phyloP scores from a whole-genome alignment of 2,329 filamentous ascomycete species.

The Calonectria montana region DNA sequence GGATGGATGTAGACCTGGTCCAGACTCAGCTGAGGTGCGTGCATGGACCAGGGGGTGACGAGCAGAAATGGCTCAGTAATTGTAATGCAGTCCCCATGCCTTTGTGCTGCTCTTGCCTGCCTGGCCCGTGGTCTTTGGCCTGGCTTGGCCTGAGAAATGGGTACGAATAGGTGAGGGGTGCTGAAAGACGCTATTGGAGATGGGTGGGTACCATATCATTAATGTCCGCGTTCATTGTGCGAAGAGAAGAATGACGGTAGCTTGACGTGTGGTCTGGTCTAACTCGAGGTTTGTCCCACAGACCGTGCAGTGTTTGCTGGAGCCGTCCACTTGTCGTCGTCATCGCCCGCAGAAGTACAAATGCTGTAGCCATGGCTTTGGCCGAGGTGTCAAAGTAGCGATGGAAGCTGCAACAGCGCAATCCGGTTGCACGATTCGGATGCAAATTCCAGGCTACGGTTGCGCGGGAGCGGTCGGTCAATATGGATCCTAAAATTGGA shows the following conservation, averaged over 20 bases:
- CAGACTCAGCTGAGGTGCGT: constrained; percentile 43
- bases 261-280: background rate
- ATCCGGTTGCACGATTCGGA: constrained; percentile 4
- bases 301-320: constrained; percentile 19
- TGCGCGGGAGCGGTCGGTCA: constrained; percentile 13
- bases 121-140: constrained; percentile 19
- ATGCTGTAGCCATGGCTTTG: constrained; percentile 16
- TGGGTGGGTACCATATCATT: background rate
- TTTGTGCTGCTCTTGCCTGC: constrained; percentile 16
- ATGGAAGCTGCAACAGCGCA: background rate
- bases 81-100: background rate
- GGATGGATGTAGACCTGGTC: constrained; percentile 31
- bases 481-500: constrained; percentile 25
- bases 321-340: background rate
- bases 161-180: background rate
- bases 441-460: background rate
- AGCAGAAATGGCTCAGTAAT: constrained; percentile 33
- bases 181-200: background rate
- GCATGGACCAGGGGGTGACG: constrained; percentile 33
- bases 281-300: constrained; percentile 28
- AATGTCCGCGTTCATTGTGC: background rate
- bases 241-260: background rate
- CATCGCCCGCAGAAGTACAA: background rate
- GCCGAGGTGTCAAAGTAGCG: constrained; percentile 11
- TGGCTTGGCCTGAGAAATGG: constrained; percentile 7